Base-by-base conservation (phyloP, 2,329 filamentous ascomycete species). In the Aschersonia sp. region DNA sequence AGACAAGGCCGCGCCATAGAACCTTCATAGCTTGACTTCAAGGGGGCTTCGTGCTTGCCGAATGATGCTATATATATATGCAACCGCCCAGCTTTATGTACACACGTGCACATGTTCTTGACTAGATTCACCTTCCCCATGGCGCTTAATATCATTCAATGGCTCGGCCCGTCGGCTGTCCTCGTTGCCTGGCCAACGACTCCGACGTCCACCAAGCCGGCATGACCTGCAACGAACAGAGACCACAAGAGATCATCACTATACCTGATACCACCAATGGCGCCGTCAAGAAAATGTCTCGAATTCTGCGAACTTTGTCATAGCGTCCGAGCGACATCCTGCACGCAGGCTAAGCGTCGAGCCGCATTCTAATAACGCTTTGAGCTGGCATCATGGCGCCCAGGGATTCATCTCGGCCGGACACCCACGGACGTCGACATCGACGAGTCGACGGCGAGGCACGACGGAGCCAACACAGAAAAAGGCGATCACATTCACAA, bases 401-500 rank as follows among this genome's bases (percentile, higher is more conserved):
- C 30, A 45, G 46, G n/a, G 48, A 51, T 46, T 44, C 45, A 40
- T 29, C 59, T 32, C 48, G 43, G 48, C 31, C 48, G 3, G 45
- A 43, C 42, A 45, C 35, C 45, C 55, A 59, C 45, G 60, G 58
- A 47, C 53, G 53, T 29, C 56, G 61, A 46, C 54, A 55, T 48
- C 55, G 57, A 46, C 59, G 58, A 35, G 59, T 57, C 4, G 51
- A 42, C 47, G 55, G 61, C 43, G 54, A 58, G 31, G 51, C 60
- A 42, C 55, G 56, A 46, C 60, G 61, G 50, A 63, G 64, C 50
- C 62, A 62, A 29, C 63, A 66, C 46, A 60, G 59, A 31, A 67
- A 62, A 46, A 65, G 60, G 38, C 60, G 56, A 47, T 61, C 66
- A 5, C 56, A 59, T 10, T 50, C 63, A 12, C 58, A 55, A 43